A percentile compares a stretch with the other conserved stretches of the same genome.
Conservation (phyloP, 192 early-diverging fungal species). For the Coemansia sp. region DNA sequence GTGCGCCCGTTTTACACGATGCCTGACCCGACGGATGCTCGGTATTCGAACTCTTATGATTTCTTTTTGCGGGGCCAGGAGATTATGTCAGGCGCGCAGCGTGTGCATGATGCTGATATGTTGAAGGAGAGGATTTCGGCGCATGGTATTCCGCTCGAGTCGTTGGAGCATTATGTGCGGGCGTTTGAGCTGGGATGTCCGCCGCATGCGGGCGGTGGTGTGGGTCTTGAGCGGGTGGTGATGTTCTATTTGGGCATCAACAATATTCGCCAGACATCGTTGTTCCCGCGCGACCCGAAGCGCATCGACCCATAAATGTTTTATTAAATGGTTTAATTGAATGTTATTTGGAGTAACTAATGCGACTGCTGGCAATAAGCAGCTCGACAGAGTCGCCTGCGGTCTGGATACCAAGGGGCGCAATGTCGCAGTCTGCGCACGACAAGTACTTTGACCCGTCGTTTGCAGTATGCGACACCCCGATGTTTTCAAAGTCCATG, state of each 20-base stretch:
- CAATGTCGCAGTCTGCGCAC: slow-evolving; percentile 74
- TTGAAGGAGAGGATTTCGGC: slow-evolving; percentile 74
- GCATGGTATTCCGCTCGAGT: slow-evolving; percentile 70
- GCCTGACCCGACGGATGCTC: slow-evolving; percentile 83
- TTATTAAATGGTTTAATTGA: not conserved
- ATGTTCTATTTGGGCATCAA: slow-evolving; percentile 94
- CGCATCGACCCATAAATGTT: slow-evolving; percentile 71
- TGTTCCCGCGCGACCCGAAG: slow-evolving; percentile 99
- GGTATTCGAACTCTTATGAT: slow-evolving; percentile 99
- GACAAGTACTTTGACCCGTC: slow-evolving; percentile 63
- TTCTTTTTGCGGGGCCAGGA: slow-evolving; percentile 99
- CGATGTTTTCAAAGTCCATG: slow-evolving; percentile 78
- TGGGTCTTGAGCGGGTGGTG: slow-evolving; percentile 94
- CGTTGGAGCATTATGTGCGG: slow-evolving; percentile 91
- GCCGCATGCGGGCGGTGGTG: slow-evolving; percentile 97
- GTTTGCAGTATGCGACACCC: slow-evolving; percentile 59
- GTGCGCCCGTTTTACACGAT: slow-evolving; percentile 99
- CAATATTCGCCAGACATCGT: slow-evolving; percentile 86
- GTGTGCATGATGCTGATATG: slow-evolving; percentile 87
- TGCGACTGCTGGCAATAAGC: slow-evolving; percentile 59
- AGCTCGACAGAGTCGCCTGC: slow-evolving; percentile 50
- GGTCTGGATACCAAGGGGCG: slow-evolving; percentile 70
- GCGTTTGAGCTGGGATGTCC: slow-evolving; percentile 95
- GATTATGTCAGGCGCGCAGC: slow-evolving; percentile 98
- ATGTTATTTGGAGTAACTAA: slow-evolving; percentile 45